Base-by-base conservation (phyloP, 495 filamentous ascomycete species). In the Podospora appendiculata region DNA sequence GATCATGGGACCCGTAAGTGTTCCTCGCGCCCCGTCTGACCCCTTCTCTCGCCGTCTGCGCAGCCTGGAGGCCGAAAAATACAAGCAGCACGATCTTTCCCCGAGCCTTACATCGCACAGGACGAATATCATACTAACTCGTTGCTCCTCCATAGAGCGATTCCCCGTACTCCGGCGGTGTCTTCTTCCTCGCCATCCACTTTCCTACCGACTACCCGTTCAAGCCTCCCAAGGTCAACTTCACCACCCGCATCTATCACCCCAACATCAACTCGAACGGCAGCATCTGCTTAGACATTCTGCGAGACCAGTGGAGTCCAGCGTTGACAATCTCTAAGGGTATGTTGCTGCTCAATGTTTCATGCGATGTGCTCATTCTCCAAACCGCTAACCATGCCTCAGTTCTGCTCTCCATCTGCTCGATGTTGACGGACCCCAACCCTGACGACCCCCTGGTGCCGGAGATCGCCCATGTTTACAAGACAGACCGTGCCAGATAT, bases 221-320 rank as follows among this genome's bases (percentile, higher is more conserved):
- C 83, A 98, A 98, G 83, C 94, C 93, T 40, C 93, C 93, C 50
- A 98, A 98, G 82, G 93, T 98, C 74, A 96, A 96, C 85, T 98
- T 98, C 81, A 96, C 89, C 55, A 98, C 93, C 48, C 85, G 93
- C 63, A 97, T 98, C 79, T 97, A 98, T 69, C 93, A 98, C 78
- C 93, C 93, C 64, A 98, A 98, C 75, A 98, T 98, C 90, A 98
- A 98, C 80, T 94, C 90, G 57, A 98, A 98, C 69, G 93, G 93
- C 68, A 96, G 90, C 71, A 98, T 98, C 75, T 98, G 93, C 73
- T 76, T 98, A 62, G 93, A 98, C 66, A 98, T 98, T 62, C 74
- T 98, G 65, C 82, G 93, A 74, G 93, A 98, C 70, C 93, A 98
- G 77, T 98, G 93, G 93, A 96, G 91, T 71, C 93, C 93, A 33